Percentiles rank a stretch among this genome's conserved stretches.
Evolutionary conservation across 192 early-diverging fungal species (phyloP).

Genomic region (Ambispora gerdemannii): DNA sequence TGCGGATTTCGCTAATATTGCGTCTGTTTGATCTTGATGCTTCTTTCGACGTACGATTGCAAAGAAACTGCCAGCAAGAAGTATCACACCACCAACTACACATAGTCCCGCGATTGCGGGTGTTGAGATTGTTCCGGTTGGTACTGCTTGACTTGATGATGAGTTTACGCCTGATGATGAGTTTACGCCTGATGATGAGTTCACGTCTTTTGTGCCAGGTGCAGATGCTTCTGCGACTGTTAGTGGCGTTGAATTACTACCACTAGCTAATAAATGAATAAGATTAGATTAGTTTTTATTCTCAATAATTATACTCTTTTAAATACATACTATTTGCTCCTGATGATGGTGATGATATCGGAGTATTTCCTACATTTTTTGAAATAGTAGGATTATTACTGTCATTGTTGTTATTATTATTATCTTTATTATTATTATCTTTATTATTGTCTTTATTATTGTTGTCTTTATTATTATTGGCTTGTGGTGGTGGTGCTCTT

Average conservation of each 20-base stretch:
- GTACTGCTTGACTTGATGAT: neutral
- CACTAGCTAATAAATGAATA: neutral
- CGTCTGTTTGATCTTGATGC: constrained; percentile 35
- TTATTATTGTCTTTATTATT: neutral
- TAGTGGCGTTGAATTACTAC: neutral
- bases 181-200: neutral
- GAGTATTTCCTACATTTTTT: too few species aligned
- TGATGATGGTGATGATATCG: neutral
- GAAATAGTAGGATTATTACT: too few species aligned
- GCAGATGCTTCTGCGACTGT: neutral
- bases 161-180: neutral
- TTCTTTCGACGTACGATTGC: constrained; percentile 36
- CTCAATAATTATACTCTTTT: too few species aligned
- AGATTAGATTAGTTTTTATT: neutral
- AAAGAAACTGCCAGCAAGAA: constrained; percentile 33
- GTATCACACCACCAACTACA: constrained; percentile 32
- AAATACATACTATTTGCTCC: too few species aligned
- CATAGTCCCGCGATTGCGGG: constrained; percentile 20
- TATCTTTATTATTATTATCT: neutral
- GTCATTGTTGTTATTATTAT: neutral
- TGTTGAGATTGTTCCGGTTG: neutral
- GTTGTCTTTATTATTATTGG: neutral
- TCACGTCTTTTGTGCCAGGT: neutral
- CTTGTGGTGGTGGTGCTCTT: neutral
- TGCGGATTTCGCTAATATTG: constrained; percentile 34